Base-by-base conservation (phyloP, 345 rosid species). In the Geranium rotundifolium region DNA sequence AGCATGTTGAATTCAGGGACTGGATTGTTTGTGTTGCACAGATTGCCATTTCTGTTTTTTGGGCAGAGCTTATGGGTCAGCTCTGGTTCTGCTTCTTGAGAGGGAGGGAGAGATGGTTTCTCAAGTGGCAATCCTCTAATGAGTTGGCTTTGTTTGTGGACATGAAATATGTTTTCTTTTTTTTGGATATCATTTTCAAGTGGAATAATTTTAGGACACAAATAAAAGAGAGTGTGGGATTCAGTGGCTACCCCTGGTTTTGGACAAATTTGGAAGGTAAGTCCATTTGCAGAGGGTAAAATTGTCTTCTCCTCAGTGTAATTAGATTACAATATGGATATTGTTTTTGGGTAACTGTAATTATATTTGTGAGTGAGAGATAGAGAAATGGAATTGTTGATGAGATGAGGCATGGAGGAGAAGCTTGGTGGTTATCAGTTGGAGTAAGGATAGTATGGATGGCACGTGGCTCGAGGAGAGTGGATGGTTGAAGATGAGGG, bases 11-110 rank as follows among this genome's bases (percentile, higher is more conserved):
- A 39, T 84, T 77, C 56, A 87, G 84, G 31, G 90, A 79, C 49
- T 85, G 92, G 16, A 86, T 67, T 10, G 96, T 80, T 85, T 89
- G 77, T 17, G 81, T 79, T 54, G 96, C 75, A 75, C 85, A 87
- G 16, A 76, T 77, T 64, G 93, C 91, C 95, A 89, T 89, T 75
- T 78, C 59, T 54, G 49, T n/a, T 17, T 63, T 23, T 18, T 30
- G 14, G 52, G 15, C 52, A 46, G 52, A 46, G 52, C 52, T 46
- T 9, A 12, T 46, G 16, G 52, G 15, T 46, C 12, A 46, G 52
- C 57, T 55, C 57, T 55, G 19, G 6, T 6, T 55, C 57, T 55
- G 19, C 1, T 6, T 19, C 52, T 17, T 46, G 13, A 46, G 52
- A 46, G 52, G 12, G 52, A 46, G 52, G 41, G 52, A 37, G 46